Base-by-base conservation (phyloP, 352 stramenopile species). In the Phytophthora boehmeriae region DNA sequence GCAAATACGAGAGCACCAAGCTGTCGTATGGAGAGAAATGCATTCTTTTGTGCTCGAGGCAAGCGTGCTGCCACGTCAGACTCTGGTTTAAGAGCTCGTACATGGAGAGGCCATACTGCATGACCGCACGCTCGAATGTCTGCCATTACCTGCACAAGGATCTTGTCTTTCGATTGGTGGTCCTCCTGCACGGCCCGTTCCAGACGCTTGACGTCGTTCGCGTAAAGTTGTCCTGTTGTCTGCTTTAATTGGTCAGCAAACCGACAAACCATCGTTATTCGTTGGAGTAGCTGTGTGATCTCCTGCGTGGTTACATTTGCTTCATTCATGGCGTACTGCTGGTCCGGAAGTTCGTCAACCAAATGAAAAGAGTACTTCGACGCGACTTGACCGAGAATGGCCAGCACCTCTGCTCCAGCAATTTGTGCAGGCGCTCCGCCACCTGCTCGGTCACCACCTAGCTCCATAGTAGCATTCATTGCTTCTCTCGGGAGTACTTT, bases 191-290 rank as follows among this genome's bases (percentile, higher is more conserved):
- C 66, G 14, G 36, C 43, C 19, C 65, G 45, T 23, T 70, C 41
- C 3, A 83, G 47, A 28, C 28, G 27, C 9, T 38, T 53, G 9
- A 75, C 39, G 20, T 81, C 64, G 2, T 23, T 41, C 30, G 62
- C 47, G 23, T 80, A 71, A 17, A 80, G 46, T 4, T 71, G 55
- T 8, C 59, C 53, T 8, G 52, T 38, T 14, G 35, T 60, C 50
- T 66, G 52, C 34, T 54, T 70, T n/a, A 86, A 42, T 11, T 59
- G 50, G 43, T 68, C 57, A 32, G 71, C 63, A 41, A 80, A 86
- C 9, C 62, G 62, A 54, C 73, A 81, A 1, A 81, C 34, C 46
- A 74, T 17, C 10, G 68, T 22, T 23, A 78, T 48, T 25, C 44
- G 63, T 25, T 86, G 57, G 0, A 86, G 59, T 32, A 75, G 25